A percentile compares a stretch with the other conserved stretches of the same genome.
Evolutionary conservation across 208 protist genomes (phyloP).

Genomic region (Acanthamoeba lenticulata): DNA sequence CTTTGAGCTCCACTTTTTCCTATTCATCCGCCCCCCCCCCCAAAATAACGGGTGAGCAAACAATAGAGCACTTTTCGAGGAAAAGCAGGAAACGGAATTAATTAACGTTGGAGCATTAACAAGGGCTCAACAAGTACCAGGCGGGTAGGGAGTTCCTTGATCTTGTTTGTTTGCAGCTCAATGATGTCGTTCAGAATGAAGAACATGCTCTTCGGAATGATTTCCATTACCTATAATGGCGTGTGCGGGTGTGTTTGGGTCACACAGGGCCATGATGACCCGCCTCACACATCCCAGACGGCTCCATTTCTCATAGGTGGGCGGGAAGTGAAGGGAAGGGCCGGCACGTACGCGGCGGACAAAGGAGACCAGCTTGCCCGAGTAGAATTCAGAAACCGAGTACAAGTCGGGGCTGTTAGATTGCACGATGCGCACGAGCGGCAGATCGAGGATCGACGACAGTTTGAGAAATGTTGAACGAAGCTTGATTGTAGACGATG

Average conservation of each 20-base stretch:
- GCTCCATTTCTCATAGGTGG: too few species aligned
- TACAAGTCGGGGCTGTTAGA: constrained; percentile 54
- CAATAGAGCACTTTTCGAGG: too few species aligned
- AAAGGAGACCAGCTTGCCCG: constrained; percentile 28
- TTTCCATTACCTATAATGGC: constrained; percentile 95
- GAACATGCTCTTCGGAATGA: constrained; percentile 97
- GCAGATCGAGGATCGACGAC: constrained; percentile 74
- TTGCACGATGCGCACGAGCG: constrained; percentile 55
- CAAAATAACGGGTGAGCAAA: neutral
- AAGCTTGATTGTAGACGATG: constrained; percentile 93
- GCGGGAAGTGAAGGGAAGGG: too few species aligned
- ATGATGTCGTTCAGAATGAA: constrained; percentile 95
- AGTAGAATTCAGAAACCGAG: constrained; percentile 60
- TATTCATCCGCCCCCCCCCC: too few species aligned
- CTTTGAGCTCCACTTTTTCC: constrained; percentile 84
- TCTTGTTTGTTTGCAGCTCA: constrained; percentile 90
- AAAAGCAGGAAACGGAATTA: neutral
- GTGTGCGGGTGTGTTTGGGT: too few species aligned
- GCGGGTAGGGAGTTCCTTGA: constrained; percentile 86
- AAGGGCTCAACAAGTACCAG: constrained; percentile 79
- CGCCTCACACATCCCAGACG: too few species aligned
- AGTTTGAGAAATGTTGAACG: constrained; percentile 97
- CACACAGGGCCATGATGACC: constrained; percentile 91
- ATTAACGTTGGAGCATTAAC: too few species aligned
- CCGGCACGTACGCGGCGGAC: neutral